phyloP scores from a whole-genome alignment of 306 rosid genomes.

The Fragaria vesca region DNA sequence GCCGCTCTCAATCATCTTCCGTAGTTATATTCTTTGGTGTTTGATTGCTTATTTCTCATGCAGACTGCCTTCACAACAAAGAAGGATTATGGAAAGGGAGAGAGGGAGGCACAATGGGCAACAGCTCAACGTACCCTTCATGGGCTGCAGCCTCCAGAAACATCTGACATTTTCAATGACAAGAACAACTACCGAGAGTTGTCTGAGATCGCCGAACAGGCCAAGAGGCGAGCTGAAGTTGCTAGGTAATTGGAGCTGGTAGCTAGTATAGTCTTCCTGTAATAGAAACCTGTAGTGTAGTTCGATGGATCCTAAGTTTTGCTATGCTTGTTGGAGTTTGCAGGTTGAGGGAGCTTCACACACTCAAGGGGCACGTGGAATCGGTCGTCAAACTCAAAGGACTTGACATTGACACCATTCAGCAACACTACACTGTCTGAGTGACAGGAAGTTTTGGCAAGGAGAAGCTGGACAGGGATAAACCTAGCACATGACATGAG shows the following conservation, averaged over 20 bases:
- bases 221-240: conserved; percentile 76
- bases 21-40: background rate
- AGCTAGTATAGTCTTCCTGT: background rate
- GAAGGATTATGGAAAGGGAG: conserved; percentile 82
- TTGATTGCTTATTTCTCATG: background rate
- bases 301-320: background rate
- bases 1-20: background rate
- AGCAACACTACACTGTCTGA: conserved; percentile 86
- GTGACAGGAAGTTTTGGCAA: conserved; percentile 5
- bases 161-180: conserved; percentile 41
- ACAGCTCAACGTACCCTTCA: conserved; percentile 81
- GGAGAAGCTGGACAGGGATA: conserved; percentile 24
- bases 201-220: conserved; percentile 84
- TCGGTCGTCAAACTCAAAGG: conserved; percentile 91
- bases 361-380: conserved; percentile 87
- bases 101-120: conserved; percentile 94
- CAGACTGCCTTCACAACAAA: conserved; percentile 80
- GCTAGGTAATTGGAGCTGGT: conserved; percentile 48
- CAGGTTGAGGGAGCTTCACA: conserved; percentile 89
- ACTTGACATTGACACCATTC: conserved; percentile 83
- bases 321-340: background rate
- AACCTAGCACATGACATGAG: background rate
- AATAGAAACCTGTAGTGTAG: background rate
- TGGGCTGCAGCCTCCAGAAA: conserved; percentile 72
- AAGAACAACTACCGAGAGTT: conserved; percentile 51